Conservation (phyloP, 108 stramenopile genomes). For the Pseudonitzschia multiseries region DNA sequence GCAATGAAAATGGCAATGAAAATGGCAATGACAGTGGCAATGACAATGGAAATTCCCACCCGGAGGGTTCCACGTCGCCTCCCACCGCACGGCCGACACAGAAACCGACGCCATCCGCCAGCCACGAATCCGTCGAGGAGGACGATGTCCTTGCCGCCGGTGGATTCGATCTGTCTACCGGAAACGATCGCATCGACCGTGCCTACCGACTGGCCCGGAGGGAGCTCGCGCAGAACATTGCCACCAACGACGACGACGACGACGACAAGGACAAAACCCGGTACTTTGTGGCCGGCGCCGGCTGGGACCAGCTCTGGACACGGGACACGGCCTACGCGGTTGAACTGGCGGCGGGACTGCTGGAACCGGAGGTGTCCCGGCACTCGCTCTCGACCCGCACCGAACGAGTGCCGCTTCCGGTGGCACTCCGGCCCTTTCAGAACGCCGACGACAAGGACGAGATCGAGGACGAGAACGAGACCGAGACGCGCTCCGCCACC, state of each 20-base stretch:
- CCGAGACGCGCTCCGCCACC: neutral
- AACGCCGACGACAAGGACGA: neutral
- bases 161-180: slow-evolving; percentile 14
- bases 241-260: neutral
- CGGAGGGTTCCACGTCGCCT: no score
- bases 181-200: slow-evolving; percentile 6
- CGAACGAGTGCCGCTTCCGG: neutral
- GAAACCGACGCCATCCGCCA: neutral
- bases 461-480: neutral
- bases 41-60: neutral
- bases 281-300: slow-evolving; percentile 37
- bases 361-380: slow-evolving; percentile 33
- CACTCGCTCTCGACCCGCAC: slow-evolving; percentile 19
- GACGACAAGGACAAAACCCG: neutral
- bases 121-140: neutral
- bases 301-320: slow-evolving; percentile 44
- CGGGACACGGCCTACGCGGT: slow-evolving; percentile 45
- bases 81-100: neutral
- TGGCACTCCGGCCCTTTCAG: slow-evolving; percentile 6
- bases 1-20: neutral
- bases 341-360: slow-evolving; percentile 30
- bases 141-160: neutral
- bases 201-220: slow-evolving; percentile 15
- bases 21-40: neutral
- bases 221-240: slow-evolving; percentile 35